Evolutionary conservation across 495 filamentous ascomycete species (phyloP).

Genomic region (Penicillium pancosmium): DNA sequence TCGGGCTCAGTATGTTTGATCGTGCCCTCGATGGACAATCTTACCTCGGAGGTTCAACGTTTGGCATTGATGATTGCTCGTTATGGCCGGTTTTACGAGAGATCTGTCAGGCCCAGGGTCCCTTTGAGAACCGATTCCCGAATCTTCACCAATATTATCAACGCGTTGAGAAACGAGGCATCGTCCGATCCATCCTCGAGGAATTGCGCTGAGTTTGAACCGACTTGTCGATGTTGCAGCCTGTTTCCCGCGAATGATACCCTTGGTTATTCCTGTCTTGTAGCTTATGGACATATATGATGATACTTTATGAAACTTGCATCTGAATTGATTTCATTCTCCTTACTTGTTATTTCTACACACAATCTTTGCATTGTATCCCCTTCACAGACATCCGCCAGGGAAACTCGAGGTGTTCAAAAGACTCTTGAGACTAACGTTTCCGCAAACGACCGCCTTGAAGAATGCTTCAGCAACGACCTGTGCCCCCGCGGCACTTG

Average conservation of each 20-base stretch:
- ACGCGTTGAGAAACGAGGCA: constrained; percentile 50
- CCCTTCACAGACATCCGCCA: constrained; percentile 31
- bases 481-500: constrained; percentile 59
- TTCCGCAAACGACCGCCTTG: constrained; percentile 56
- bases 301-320: constrained; percentile 9
- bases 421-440: constrained; percentile 36
- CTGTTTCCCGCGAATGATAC: constrained; percentile 2
- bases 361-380: not conserved
- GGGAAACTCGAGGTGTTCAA: constrained; percentile 34
- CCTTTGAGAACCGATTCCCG: constrained; percentile 36
- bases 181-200: constrained; percentile 50
- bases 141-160: constrained; percentile 58
- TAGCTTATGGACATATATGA: constrained; percentile 20
- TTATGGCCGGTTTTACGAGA: constrained; percentile 72
- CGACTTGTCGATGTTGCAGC: not conserved
- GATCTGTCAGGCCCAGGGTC: constrained; percentile 43
- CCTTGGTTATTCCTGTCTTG: constrained; percentile 3
- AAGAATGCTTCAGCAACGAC: constrained; percentile 63
- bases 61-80: constrained; percentile 69
- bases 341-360: not conserved
- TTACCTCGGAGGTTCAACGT: constrained; percentile 58
- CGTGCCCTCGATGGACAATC: constrained; percentile 41
- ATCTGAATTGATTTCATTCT: constrained; percentile 3
- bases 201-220: constrained; percentile 21
- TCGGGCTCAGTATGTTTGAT: constrained; percentile 52